Evolutionary conservation across 192 early-diverging fungal genomes (phyloP), one percentile per base, ranked within the genome.

Genomic region (Umbelopsis sp.): DNA sequence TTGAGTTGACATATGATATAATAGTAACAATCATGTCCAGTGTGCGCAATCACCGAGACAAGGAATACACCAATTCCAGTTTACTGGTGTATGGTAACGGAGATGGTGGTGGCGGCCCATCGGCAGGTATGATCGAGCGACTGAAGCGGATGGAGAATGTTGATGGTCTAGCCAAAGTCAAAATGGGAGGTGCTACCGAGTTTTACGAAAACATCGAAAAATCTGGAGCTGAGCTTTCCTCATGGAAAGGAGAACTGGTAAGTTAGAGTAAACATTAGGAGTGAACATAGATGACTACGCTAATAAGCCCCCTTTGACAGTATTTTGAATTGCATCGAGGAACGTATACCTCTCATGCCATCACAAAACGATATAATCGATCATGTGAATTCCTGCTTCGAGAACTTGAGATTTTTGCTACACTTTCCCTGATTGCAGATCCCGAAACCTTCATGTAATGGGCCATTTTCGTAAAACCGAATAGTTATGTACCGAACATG

Each of bases 321-420:
- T 98, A 99, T 77, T 94, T 98, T 88, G 98, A 99, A 80, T 87
- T 98, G 27, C 98, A 99, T 78, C 88, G 98, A 64, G 98, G 98
- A 64, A 98, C 95, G 53, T 98, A 98, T 79, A 99, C 98, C 1
- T 85, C 97, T 3, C 97, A 98, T 72, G 93, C 92, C 2, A 72
- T 82, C 4, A 90, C 87, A 41, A 99, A 99, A 74, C 85, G 88
- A 64, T 86, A 84, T 70, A 99, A 99, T 80, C 90, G 98, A 8
- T 85, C 84, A 47, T 85, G 86, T 18, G 98, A 99, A 81, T 77
- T 91, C 6, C 76, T 98, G 67, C 78, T 99, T 47, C 89, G 93
- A 9, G 89, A 97, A 64, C 81, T 95, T 21, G 97, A 99, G 74
- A 75, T 93, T 64, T 75, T 93, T 15, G 85, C 88, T 11, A 80